phyloP scores from a whole-genome alignment of 768 basidiomycete genomes.

The Mycena olivaceomarginata region DNA sequence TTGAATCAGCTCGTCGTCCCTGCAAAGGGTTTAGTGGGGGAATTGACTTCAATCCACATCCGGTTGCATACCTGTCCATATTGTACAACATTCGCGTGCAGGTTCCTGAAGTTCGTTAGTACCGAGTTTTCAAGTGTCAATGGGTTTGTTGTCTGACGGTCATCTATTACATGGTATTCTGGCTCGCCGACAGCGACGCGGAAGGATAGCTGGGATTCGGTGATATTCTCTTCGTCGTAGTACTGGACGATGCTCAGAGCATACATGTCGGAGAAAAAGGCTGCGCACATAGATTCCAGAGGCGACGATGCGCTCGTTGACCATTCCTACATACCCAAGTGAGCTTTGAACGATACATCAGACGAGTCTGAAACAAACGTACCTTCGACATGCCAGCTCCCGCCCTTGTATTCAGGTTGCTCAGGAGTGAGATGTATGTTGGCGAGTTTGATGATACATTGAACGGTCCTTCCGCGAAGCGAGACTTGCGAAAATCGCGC shows the following conservation, averaged over 20 bases:
- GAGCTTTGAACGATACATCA: neutral
- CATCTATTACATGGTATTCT: neutral
- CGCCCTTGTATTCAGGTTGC: constrained; percentile 42
- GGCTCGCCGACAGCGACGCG: neutral
- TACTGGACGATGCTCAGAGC: neutral
- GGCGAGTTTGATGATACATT: constrained; percentile 28
- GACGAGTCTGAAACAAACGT: neutral
- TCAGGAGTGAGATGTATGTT: constrained; percentile 45
- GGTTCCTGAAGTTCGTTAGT: neutral
- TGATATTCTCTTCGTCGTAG: constrained; percentile 25
- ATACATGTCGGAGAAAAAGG: neutral
- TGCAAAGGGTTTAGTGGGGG: neutral
- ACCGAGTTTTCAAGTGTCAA: neutral
- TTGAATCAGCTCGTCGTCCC: neutral
- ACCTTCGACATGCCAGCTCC: constrained; percentile 49
- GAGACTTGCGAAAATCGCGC: constrained; percentile 22
- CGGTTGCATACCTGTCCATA: neutral
- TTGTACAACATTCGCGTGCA: neutral
- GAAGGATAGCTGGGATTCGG: constrained; percentile 5
- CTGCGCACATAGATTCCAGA: constrained; percentile 42
- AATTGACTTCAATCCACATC: neutral
- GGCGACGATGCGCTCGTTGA: constrained; percentile 46
- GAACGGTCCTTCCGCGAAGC: constrained; percentile 36
- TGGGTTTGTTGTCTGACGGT: neutral
- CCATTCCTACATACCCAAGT: constrained; percentile 26